phyloP scores from a whole-genome alignment of 768 basidiomycete genomes.

The Lentinula boryana region DNA sequence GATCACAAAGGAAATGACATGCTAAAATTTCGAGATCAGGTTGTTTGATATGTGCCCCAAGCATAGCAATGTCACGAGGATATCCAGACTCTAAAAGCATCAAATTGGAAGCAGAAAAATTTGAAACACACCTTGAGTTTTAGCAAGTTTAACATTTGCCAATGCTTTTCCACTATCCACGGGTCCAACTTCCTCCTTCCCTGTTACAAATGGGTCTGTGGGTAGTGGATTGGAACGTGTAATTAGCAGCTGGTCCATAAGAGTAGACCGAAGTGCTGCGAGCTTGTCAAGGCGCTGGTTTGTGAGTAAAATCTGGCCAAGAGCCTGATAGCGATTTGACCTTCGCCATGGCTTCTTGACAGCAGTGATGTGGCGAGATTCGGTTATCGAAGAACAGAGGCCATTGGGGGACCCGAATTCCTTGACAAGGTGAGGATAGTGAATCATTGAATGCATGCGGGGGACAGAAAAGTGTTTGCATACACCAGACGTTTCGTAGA shows the following conservation, averaged over 20 bases:
- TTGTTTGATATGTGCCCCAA: slow-evolving; percentile 11
- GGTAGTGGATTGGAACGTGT: not conserved
- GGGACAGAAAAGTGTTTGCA: slow-evolving; percentile 12
- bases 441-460: slow-evolving; percentile 13
- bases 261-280: not conserved
- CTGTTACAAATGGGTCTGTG: slow-evolving; percentile 1
- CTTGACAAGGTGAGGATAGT: slow-evolving; percentile 10
- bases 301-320: slow-evolving; percentile 10
- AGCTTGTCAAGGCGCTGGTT: slow-evolving; percentile 11
- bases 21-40: slow-evolving; percentile 17
- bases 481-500: slow-evolving; percentile 9
- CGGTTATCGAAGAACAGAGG: slow-evolving; percentile 15
- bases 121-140: not conserved
- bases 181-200: slow-evolving; percentile 2
- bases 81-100: slow-evolving; percentile 3
- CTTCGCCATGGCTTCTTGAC: slow-evolving; percentile 14
- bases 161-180: not conserved
- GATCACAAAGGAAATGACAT: slow-evolving; percentile 19
- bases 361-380: slow-evolving; percentile 12
- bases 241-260: not conserved
- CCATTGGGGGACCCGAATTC: slow-evolving; percentile 16
- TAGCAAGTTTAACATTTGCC: slow-evolving; percentile 7
- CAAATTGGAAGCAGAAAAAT: not conserved
- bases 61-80: slow-evolving; percentile 6
- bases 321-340: slow-evolving; percentile 8